Conservation (phyloP, 768 basidiomycete species). For the Floccularia luteovirens region DNA sequence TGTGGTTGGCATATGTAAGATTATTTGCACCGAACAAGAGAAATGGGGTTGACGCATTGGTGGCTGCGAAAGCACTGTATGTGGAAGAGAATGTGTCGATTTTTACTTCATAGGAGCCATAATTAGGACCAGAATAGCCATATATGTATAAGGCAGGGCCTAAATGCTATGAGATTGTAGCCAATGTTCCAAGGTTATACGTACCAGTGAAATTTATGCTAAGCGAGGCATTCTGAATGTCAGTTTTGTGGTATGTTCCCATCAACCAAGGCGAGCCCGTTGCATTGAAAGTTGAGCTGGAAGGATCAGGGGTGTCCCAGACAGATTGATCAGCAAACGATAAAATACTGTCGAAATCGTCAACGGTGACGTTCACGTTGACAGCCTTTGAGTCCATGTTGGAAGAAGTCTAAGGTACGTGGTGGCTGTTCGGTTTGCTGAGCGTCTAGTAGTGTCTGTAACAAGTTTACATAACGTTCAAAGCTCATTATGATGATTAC, state of each 20-base stretch:
- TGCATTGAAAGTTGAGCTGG: slow-evolving; percentile 24
- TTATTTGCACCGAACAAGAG: slow-evolving; percentile 25
- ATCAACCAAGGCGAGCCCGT: slow-evolving; percentile 27
- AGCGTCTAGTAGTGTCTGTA: no score
- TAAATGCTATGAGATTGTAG: slow-evolving; percentile 6
- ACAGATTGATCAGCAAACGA: slow-evolving; percentile 28
- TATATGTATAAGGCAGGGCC: slow-evolving; percentile 37
- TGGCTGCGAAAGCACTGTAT: slow-evolving; percentile 23
- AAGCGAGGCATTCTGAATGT: slow-evolving; percentile 24
- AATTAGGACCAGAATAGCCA: slow-evolving; percentile 31
- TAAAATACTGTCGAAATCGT: slow-evolving; percentile 39
- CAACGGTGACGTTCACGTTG: slow-evolving; percentile 35
- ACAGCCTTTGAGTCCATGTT: slow-evolving; percentile 34
- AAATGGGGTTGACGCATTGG: slow-evolving; percentile 20
- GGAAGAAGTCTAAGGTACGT: slow-evolving; percentile 1
- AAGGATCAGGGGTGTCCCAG: slow-evolving; percentile 42
- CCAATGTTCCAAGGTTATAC: slow-evolving; percentile 5
- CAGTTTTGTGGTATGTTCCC: slow-evolving; percentile 37
- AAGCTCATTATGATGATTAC: no score
- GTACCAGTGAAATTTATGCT: slow-evolving; percentile 36
- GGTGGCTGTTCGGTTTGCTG: no score
- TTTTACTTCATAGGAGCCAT: slow-evolving; percentile 33
- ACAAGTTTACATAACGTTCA: no score
- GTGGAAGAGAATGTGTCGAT: slow-evolving; percentile 22
- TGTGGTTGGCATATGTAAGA: slow-evolving; percentile 30